Evolutionary conservation across 129 eudicot species (phyloP), one percentile per base, ranked within the genome.

Genomic region (Saposhnikovia divaricata): DNA sequence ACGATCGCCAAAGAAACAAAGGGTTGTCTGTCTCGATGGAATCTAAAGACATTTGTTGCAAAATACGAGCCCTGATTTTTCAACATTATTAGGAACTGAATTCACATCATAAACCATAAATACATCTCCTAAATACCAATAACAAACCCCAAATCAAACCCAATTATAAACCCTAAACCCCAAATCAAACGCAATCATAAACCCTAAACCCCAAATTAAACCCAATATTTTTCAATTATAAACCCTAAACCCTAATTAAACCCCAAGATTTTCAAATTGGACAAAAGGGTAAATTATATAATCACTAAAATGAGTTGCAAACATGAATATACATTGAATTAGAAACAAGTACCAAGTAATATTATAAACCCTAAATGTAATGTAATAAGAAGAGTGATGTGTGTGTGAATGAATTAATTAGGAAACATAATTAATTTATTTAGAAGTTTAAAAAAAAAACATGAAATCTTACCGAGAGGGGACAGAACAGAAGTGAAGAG

Each of bases 11-110:
- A 78, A 72, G 66, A 84, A 87, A 83, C 78, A 79, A 83, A 55
- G 82, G 87, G 80, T 89, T 81, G 82, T 74, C 1, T 61, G 15
- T 82, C 80, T 87, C 80, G 63, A 83, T 69, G 81, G 89, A 80
- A 80, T 80, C 92, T 85, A 92, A 84, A 87, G 97, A 92, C 97
- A 92, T 92, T 88, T 87, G 97, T 84, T 77, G 87, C 28, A 80
- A 80, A 83, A 79, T 63, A 65, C 84, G 68, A 85, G 51, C 77
- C 91, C 89, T 88, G 78, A 14, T 25, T 69, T 66, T 47, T 45
- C 76, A 83, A 69, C 63, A 82, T 82, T 40, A 82, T 79, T 57
- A 85, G 83, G 2, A 68, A 2, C 73, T 16, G 9, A 68, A 4
- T 34, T 31, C 39, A 68, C 39, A 68, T 31, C 73, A 12, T 0